Evolutionary conservation across 2,329 filamentous ascomycete species (phyloP).

Genomic region (Volutella citrinella): DNA sequence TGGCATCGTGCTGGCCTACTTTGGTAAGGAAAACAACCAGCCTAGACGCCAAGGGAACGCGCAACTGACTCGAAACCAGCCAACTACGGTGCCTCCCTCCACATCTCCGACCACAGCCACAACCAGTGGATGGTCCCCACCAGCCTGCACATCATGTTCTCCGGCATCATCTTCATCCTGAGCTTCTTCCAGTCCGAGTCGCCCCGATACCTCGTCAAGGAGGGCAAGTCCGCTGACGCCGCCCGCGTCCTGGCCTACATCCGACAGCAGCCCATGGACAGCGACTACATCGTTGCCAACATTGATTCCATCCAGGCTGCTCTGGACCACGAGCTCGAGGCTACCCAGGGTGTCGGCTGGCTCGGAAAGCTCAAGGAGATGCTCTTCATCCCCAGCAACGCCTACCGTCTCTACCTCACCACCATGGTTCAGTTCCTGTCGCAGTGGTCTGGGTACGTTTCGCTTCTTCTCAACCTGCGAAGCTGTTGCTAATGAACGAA

Average conservation of each 20-base stretch:
- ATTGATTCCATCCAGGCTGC: conserved; percentile 62
- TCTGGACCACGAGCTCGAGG: conserved; percentile 69
- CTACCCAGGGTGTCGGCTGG: conserved; percentile 63
- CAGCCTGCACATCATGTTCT: conserved; percentile 74
- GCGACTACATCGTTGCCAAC: conserved; percentile 61
- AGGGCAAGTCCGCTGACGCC: conserved; percentile 57
- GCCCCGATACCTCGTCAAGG: conserved; percentile 67
- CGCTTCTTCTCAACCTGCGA: too few species aligned
- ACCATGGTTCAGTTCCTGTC: conserved; percentile 67
- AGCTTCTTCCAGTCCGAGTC: conserved; percentile 69
- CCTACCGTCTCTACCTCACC: conserved; percentile 70
- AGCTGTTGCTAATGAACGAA: too few species aligned
- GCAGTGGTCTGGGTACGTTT: conserved; percentile 75
- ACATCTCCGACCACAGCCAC: conserved; percentile 45
- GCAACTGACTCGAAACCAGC: too few species aligned
- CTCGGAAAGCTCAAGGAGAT: conserved; percentile 66
- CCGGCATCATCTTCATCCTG: conserved; percentile 66
- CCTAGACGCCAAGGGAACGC: too few species aligned
- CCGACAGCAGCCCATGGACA: conserved; percentile 55
- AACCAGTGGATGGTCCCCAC: conserved; percentile 66
- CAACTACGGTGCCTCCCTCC: conserved; percentile 57
- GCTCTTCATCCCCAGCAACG: conserved; percentile 63
- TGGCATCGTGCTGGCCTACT: conserved; percentile 77
- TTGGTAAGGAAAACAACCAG: too few species aligned
- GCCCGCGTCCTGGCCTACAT: conserved; percentile 53